phyloP scores from a whole-genome alignment of 73 alveolate species.

The Tetrahymena borealis region DNA sequence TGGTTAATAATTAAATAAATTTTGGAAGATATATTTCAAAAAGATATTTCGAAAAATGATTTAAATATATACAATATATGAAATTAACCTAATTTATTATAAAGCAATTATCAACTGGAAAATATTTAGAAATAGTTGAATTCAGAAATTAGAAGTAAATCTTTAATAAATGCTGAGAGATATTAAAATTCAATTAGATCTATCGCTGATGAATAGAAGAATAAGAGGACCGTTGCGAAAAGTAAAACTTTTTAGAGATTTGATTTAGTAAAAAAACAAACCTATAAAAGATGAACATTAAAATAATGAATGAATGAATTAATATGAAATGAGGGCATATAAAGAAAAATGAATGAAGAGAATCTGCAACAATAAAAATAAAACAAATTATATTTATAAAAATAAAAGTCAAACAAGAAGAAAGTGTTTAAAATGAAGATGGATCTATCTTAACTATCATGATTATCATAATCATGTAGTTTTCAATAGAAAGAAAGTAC shows the following conservation, averaged over 20 bases:
- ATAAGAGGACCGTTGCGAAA: background rate
- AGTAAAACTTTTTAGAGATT: background rate
- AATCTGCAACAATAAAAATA: background rate
- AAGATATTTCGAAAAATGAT: no score
- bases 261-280: background rate
- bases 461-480: background rate
- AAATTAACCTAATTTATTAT: no score
- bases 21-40: no score
- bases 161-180: no score
- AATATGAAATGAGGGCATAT: background rate
- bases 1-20: no score
- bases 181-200: no score
- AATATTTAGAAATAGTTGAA: no score
- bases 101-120: no score
- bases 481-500: background rate
- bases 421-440: background rate
- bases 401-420: background rate
- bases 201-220: background rate
- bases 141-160: no score
- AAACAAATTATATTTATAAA: background rate
- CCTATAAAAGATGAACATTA: background rate
- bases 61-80: no score
- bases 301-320: background rate
- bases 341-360: background rate
- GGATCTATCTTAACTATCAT: background rate